These are phyloP conservation scores for Gossypium ekmanianum DNA, from an alignment of 345 rosid genomes.

Conservation along the genomic window DNA sequence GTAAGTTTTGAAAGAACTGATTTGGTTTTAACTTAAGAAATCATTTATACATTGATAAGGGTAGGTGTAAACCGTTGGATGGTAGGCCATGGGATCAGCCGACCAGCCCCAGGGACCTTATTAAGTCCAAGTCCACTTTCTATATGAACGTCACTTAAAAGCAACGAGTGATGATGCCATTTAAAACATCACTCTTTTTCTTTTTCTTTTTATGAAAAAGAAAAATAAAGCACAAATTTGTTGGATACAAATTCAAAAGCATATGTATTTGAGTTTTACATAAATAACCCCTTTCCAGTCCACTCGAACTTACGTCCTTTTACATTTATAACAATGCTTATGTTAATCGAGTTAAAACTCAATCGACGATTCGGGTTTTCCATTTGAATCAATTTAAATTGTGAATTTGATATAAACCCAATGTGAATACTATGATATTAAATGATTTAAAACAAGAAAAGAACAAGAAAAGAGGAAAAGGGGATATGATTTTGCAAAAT, in stretches of 20 bases:
- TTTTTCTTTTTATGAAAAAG: no score
- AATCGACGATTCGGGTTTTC: accelerated
- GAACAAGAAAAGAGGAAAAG: no score
- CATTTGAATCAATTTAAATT: no score
- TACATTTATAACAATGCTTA: accelerated
- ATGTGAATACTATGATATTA: no score
- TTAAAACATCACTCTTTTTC: neutral
- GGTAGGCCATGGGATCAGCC: neutral
- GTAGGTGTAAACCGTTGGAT: no score
- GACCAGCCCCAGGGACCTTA: neutral
- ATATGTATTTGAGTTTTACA: no score
- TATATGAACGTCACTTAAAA: neutral
- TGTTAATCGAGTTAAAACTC: no score
- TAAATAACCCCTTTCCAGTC: accelerated
- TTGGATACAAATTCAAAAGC: neutral
- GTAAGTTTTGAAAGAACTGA: no score
- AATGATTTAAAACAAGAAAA: no score
- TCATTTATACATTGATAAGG: neutral
- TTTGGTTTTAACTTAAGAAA: no score
- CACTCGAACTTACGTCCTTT: accelerated
- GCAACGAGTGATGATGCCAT: neutral
- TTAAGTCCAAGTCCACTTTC: neutral
- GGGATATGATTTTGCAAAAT: neutral
- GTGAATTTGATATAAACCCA: no score
- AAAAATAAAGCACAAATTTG: neutral